Evolutionary conservation across 805 yeast species (phyloP).

Genomic region (Sugiyamaella floridensis): DNA sequence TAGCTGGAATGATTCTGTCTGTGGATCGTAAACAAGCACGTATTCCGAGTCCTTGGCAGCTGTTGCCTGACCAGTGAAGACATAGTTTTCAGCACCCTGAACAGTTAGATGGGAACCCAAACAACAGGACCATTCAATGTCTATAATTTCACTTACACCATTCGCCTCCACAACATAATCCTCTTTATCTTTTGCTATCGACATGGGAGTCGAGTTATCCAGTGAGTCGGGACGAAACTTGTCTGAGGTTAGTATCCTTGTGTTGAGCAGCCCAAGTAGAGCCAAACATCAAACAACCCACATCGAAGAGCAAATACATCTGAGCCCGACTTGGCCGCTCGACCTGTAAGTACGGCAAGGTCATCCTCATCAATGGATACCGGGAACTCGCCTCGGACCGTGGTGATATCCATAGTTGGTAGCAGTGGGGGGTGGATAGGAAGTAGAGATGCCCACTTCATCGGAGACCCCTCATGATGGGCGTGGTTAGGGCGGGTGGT

Average conservation of each 20-base stretch:
- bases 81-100: constrained; percentile 9
- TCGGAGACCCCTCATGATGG: no score
- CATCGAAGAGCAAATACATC: constrained; percentile 8
- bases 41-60: constrained; percentile 43
- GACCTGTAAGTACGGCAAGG: neutral
- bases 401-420: neutral
- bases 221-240: constrained; percentile 22
- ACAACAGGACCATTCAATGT: neutral
- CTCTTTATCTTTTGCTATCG: constrained; percentile 16
- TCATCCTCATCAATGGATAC: neutral
- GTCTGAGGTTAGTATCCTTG: constrained; percentile 10
- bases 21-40: constrained; percentile 74
- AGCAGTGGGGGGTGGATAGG: no score
- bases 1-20: constrained; percentile 26
- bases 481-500: no score
- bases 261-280: neutral
- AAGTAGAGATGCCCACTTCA: no score
- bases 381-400: neutral
- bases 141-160: neutral
- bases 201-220: constrained; percentile 9
- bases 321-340: neutral
- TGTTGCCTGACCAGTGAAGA: constrained; percentile 24
- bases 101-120: neutral
- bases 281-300: constrained; percentile 1
- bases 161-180: constrained; percentile 16